Base-by-base conservation (phyloP, 163 green algal species). In the Scenedesmus sp. region DNA sequence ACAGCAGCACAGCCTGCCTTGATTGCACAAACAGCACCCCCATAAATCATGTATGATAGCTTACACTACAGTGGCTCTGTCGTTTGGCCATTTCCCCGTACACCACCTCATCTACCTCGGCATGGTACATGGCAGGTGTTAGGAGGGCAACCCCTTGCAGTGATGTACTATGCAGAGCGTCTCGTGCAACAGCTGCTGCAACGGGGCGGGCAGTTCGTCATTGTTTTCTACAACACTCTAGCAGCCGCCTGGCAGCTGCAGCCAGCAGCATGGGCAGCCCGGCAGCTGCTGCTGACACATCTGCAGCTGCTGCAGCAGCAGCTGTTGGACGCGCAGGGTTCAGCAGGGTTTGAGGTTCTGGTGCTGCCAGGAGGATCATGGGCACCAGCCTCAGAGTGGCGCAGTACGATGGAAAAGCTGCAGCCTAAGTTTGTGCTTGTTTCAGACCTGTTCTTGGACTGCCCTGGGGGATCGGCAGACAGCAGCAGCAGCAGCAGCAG, bases 211-310 rank as follows among this genome's bases (percentile, higher is more conserved):
- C 44, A 61, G 16, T 91, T 86, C 42, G 42, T 37, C 30, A 59
- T 93, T n/a, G 81, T 92, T 24, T 92, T 92, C 72, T 89, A 87
- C 44, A 42, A 33, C 30, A 40, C 42, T 87, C 70, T 85, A 56
- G 81, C 2, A 26, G 42, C 20, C 65, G 40, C 42, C 26, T 84
- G 79, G 79, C 79, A 49, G 37, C 37, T 22, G 0, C 40, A 84
- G 24, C 43, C 42, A 46, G 44, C 24, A 9, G 18, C 40, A 35
- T 84, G 42, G 42, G 79, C 79, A n/a, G 12, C 40, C 0, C 43
- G 79, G 26, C 79, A 61, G 42, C 6, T 84, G 79, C 30, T 84
- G 42, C n/a, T 68, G 22, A 84, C 42, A 40, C 79, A 84, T 22
- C 79, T 84, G 16, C 43, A 40, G 40, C 79, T 43, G 42, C 40